Conservation (phyloP, 805 yeast genomes). For the Ogataea paradorogensis region DNA sequence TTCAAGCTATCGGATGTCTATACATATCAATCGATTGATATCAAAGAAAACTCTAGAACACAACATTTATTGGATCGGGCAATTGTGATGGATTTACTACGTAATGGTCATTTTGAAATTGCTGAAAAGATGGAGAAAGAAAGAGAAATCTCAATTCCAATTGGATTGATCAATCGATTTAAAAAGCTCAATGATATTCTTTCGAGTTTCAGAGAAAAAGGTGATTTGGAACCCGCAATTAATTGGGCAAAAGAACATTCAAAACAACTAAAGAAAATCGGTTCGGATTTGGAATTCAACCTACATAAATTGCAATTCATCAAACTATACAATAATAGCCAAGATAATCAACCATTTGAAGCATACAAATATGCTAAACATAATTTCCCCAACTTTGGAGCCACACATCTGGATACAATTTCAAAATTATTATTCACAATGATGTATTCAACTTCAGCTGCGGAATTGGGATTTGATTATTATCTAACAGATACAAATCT, state of each 20-base stretch:
- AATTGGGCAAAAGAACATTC: constrained; percentile 42
- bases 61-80: constrained; percentile 26
- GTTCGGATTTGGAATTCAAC: constrained; percentile 44
- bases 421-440: constrained; percentile 44
- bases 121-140: constrained; percentile 29
- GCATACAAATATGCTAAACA: constrained; percentile 45
- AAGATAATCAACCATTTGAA: constrained; percentile 22
- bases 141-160: constrained; percentile 27
- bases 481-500: constrained; percentile 6
- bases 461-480: constrained; percentile 9
- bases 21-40: constrained; percentile 23
- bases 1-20: constrained; percentile 26
- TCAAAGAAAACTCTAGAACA: constrained; percentile 7
- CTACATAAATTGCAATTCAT: constrained; percentile 44
- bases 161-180: constrained; percentile 35
- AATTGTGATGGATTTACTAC: constrained; percentile 31
- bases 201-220: background rate
- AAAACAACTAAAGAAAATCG: constrained; percentile 28
- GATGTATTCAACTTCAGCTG: constrained; percentile 18
- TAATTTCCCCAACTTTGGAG: constrained; percentile 39
- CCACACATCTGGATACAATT: constrained; percentile 39
- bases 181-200: constrained; percentile 6
- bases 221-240: constrained; percentile 41
- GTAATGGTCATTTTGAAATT: constrained; percentile 31
- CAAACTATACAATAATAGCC: constrained; percentile 26